phyloP scores from a whole-genome alignment of 2,329 filamentous ascomycete genomes.

The Talaromyces pinophilus region DNA sequence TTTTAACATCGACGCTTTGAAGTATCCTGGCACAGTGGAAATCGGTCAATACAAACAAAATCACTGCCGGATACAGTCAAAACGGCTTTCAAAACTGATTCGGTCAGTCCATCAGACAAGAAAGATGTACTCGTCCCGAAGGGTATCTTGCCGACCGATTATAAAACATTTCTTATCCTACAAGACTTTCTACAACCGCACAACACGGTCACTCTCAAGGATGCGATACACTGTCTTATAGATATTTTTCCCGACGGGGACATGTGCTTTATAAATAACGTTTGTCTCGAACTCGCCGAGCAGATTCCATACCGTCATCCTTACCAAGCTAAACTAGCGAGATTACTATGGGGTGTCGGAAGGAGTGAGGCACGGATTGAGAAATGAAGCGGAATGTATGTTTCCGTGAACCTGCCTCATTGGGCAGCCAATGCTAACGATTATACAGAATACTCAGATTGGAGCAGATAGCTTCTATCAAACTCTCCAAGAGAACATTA shows the following conservation, averaged over 20 bases:
- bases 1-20: background rate
- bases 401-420: too few relatives aligned
- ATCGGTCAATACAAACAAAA: background rate
- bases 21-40: background rate
- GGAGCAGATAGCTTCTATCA: background rate
- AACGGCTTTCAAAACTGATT: background rate
- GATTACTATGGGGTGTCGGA: background rate
- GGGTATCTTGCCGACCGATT: background rate
- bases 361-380: background rate
- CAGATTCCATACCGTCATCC: background rate
- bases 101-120: background rate
- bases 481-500: background rate
- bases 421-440: background rate
- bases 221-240: background rate
- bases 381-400: background rate
- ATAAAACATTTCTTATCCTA: conserved; percentile 1
- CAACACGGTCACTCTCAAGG: background rate
- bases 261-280: background rate
- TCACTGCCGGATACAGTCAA: background rate
- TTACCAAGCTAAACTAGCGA: background rate
- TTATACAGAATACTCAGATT: background rate
- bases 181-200: background rate
- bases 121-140: background rate
- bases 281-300: background rate
- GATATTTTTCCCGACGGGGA: background rate